phyloP scores from a whole-genome alignment of 2,329 filamentous ascomycete species.

The Rhytidhysteron rufulum region DNA sequence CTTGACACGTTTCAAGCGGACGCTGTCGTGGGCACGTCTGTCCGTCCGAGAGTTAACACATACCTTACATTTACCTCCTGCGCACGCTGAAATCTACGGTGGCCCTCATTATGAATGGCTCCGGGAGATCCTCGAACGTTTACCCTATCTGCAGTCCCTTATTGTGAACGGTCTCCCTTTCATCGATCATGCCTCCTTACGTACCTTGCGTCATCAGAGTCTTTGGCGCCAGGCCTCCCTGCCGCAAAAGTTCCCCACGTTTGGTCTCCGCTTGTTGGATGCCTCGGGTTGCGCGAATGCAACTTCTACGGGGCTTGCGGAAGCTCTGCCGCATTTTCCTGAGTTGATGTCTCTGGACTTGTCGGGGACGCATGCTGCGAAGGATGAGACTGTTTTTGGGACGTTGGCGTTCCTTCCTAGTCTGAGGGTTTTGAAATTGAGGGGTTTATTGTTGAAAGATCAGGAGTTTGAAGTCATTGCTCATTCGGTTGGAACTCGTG shows the following conservation, averaged over 20 bases:
- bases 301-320: constrained; percentile 52
- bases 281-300: constrained; percentile 56
- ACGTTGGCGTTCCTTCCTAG: constrained; percentile 45
- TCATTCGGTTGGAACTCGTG: constrained; percentile 47
- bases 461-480: constrained; percentile 50
- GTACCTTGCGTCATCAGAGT: constrained; percentile 42
- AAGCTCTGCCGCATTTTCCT: constrained; percentile 51
- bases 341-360: constrained; percentile 56
- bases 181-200: constrained; percentile 58
- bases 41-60: constrained; percentile 55
- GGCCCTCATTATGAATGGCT: constrained; percentile 58
- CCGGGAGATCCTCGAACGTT: constrained; percentile 53
- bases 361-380: constrained; percentile 50
- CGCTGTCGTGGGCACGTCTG: constrained; percentile 50
- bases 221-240: constrained; percentile 18
- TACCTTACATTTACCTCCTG: constrained; percentile 58
- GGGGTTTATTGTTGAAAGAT: constrained; percentile 52
- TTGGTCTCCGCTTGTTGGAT: constrained; percentile 53
- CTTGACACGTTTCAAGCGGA: constrained; percentile 56
- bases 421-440: constrained; percentile 56
- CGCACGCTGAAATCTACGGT: constrained; percentile 58
- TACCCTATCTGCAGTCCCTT: constrained; percentile 57
- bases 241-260: constrained; percentile 29
- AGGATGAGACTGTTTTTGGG: constrained; percentile 47
- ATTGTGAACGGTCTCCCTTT: constrained; percentile 58